These are phyloP conservation scores for Cucurbita moschata DNA, from an alignment of 306 rosid genomes.

Conservation along the genomic window DNA sequence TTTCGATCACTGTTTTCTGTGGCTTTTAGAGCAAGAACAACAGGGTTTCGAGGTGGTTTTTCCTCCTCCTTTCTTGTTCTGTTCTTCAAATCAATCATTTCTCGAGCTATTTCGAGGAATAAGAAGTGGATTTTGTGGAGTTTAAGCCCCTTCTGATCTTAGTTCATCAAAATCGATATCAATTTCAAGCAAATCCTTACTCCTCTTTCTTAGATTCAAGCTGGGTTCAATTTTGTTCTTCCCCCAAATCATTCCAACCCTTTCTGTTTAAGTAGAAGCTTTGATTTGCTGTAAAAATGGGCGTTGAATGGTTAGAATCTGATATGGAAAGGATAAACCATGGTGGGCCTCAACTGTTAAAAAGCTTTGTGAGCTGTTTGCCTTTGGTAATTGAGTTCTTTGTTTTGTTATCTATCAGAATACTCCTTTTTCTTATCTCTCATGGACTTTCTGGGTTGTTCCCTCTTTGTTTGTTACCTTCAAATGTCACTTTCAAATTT, in stretches of 20 bases:
- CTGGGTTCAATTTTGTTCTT: not conserved
- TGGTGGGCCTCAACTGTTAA: conserved; percentile 35
- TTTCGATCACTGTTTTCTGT: conserved; percentile 3
- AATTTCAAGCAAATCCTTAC: not conserved
- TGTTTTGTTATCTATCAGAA: conserved; percentile 11
- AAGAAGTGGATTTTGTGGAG: not conserved
- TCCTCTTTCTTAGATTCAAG: not conserved
- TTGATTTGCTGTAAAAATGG: conserved; percentile 1
- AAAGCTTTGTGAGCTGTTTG: conserved; percentile 26
- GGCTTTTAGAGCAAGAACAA: not conserved
- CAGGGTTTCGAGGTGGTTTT: conserved; percentile 11
- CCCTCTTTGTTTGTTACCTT: conserved; percentile 31
- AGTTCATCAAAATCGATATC: not conserved
- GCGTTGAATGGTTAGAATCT: conserved; percentile 1
- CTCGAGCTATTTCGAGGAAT: not conserved
- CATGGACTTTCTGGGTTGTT: conserved; percentile 25
- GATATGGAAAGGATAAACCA: not conserved
- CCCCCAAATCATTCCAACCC: not conserved
- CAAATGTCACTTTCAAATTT: conserved; percentile 41
- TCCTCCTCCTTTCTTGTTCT: not conserved
- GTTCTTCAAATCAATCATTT: conserved; percentile 4
- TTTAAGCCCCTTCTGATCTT: not conserved
- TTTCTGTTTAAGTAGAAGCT: not conserved
- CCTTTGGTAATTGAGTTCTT: conserved; percentile 25
- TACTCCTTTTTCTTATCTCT: conserved; percentile 13